A percentile compares a stretch with the other conserved stretches of the same genome.
These are phyloP conservation scores for Fusarium sp. DNA, from an alignment of 2,329 filamentous ascomycete genomes.

Conservation along the genomic window DNA sequence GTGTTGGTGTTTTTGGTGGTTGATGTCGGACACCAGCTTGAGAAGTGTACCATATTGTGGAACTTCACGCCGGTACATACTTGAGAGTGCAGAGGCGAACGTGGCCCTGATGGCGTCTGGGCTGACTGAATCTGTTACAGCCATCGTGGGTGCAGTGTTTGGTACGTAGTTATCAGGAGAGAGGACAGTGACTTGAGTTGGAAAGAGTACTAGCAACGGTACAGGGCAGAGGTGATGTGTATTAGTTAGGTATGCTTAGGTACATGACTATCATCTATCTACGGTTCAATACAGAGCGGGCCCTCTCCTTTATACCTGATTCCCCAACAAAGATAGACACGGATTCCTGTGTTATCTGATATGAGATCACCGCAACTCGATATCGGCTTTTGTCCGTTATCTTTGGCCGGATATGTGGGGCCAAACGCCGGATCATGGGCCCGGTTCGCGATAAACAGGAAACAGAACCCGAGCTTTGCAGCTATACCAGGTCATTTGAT, in stretches of 20 bases:
- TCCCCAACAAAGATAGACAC: background rate
- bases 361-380: background rate
- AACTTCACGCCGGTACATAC: constrained; percentile 56
- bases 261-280: background rate
- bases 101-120: constrained; percentile 32
- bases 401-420: constrained; percentile 8
- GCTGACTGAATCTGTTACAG: constrained; percentile 3
- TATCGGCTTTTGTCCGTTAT: constrained; percentile 17
- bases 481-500: background rate
- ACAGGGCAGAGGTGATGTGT: background rate
- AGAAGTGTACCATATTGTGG: constrained; percentile 54
- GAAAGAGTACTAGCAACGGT: background rate
- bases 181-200: too few relatives aligned
- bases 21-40: constrained; percentile 50
- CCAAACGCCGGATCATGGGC: constrained; percentile 15
- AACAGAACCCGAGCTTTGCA: constrained; percentile 25
- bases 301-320: constrained; percentile 16
- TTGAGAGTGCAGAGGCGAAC: constrained; percentile 54
- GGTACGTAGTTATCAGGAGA: background rate
- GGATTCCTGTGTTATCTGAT: constrained; percentile 4
- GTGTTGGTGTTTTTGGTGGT: constrained; percentile 21
- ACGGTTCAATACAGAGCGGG: background rate
- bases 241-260: background rate
- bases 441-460: constrained; percentile 14
- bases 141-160: constrained; percentile 4